Base-by-base conservation (phyloP, 371 early-diverging fungal species). In the Rhizopus arrhizus region DNA sequence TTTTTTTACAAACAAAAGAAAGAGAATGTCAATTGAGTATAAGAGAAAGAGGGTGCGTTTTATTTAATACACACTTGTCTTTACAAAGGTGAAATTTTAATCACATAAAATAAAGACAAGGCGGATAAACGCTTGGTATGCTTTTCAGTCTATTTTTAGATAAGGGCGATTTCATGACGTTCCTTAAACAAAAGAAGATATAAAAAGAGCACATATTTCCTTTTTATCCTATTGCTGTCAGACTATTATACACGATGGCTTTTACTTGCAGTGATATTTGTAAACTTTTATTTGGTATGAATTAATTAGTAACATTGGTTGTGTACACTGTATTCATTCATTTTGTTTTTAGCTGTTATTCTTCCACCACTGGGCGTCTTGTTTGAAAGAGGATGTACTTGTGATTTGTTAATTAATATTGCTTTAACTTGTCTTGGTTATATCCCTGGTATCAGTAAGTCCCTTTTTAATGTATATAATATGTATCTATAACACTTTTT, bases 351-450 rank as follows among this genome's bases (percentile, higher is more conserved):
- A 36, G 69, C 69, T 54, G 46, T 68, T 33, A 31, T 64, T 36
- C 53, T 68, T 50, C 90, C 91, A 49, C 91, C 91, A 50, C 76
- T 89, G 38, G 89, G 85, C 46, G 91, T 88, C 10, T 77, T 89
- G 59, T 61, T 85, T 10, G 81, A 86, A 50, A 75, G 85, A 57
- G 90, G 94, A 22, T 91, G 90, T 74, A 76, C 80, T 8, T 69
- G 71, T 35, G 92, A 93, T 66, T 79, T 93, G 32, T 66, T 87
- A 35, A 92, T 93, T 65, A 93, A 92, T 75, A 84, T 91, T 78
- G 78, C 73, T 5, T 77, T 93, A 66, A 91, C 93, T 0, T 64
- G 80, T 52, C 81, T 93, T 28, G 94, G 94, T 36, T 91, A 84
- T 64, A 83, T 93, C 64, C 94, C 94, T 32, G 93, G 94, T 70